Evolutionary conservation across 371 early-diverging fungal genomes (phyloP).

Genomic region (Gilbertella persicaria): DNA sequence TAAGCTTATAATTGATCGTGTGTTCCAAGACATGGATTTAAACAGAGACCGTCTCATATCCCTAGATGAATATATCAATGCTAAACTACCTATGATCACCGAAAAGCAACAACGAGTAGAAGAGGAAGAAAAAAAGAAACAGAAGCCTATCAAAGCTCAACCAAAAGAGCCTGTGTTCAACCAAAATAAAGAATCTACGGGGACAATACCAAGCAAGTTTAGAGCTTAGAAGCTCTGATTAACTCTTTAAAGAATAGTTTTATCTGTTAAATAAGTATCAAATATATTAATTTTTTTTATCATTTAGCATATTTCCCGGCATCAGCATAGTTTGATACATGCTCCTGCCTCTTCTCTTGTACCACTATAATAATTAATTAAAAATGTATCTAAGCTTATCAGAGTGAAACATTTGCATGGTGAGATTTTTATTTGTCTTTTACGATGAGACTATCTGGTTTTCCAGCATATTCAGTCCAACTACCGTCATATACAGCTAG

Average conservation of each 20-base stretch:
- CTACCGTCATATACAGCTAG: slow-evolving; percentile 83
- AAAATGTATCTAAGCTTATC: no score
- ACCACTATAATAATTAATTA: no score
- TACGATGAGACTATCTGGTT: slow-evolving; percentile 57
- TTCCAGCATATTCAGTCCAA: slow-evolving; percentile 83
- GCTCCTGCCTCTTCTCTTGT: no score
- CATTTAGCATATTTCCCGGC: no score
- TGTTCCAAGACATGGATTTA: slow-evolving; percentile 41
- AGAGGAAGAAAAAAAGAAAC: slow-evolving; percentile 16
- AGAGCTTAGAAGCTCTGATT: no score
- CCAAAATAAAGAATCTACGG: background rate
- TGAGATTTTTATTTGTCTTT: slow-evolving; percentile 32
- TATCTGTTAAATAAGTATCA: no score
- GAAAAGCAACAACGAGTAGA: slow-evolving; percentile 17
- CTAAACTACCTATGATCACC: slow-evolving; percentile 26
- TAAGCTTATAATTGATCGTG: slow-evolving; percentile 36
- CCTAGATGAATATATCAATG: slow-evolving; percentile 31
- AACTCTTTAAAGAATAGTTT: no score
- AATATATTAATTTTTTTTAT: no score
- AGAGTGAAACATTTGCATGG: background rate
- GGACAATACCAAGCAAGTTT: slow-evolving; percentile 6
- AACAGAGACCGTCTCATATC: slow-evolving; percentile 37
- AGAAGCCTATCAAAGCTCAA: background rate
- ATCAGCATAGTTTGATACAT: no score
- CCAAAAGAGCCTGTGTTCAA: background rate